Base-by-base conservation (phyloP, 768 basidiomycete species). In the Grammothele lineata region DNA sequence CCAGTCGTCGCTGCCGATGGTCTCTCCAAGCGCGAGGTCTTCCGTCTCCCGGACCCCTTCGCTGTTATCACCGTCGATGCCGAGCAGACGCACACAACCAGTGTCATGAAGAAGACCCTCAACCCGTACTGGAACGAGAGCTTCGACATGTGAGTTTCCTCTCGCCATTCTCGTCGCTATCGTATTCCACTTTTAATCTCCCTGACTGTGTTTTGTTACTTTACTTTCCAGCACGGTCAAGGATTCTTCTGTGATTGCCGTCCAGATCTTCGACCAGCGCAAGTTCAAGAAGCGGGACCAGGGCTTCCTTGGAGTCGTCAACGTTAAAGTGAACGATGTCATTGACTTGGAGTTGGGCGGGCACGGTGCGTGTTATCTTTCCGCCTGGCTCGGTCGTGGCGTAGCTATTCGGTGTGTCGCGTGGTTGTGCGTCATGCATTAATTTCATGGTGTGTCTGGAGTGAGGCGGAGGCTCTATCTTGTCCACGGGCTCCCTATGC, bases 241-340 rank as follows among this genome's bases (percentile, higher is more conserved):
- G 66, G 96, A 99, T 57, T 92, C 90, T n/a, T 97, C 94, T 15
- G 90, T 98, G 39, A 81, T 99, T 48, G 92, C 92, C 4, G 94
- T 98, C 1, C 96, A 99, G 70, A 96, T 98, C 59, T 98, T 98
- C 57, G 96, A 99, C 70, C 95, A 98, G 68, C 85, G 92, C 66
- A 99, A 99, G 70, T 98, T 98, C 74, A 99, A 99, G 76, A 79
- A 89, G 68, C 84, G 87, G 60, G 96, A 99, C 65, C 96, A 98
- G 64, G 96, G 96, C 2, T 99, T 99, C 68, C 73, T 99, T 44
- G 96, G 96, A 27, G 95, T 98, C 12, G 94, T 98, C 57, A 99
- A 99, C 64, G 78, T 98, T 55, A 80, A 86, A 56, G 91, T 98
- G 51, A 80, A 84, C 63, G 89, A 93, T 67, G 86, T 87, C 19